Conservation (phyloP, 164 flowering plant species). For the Buxus sempervirens region DNA sequence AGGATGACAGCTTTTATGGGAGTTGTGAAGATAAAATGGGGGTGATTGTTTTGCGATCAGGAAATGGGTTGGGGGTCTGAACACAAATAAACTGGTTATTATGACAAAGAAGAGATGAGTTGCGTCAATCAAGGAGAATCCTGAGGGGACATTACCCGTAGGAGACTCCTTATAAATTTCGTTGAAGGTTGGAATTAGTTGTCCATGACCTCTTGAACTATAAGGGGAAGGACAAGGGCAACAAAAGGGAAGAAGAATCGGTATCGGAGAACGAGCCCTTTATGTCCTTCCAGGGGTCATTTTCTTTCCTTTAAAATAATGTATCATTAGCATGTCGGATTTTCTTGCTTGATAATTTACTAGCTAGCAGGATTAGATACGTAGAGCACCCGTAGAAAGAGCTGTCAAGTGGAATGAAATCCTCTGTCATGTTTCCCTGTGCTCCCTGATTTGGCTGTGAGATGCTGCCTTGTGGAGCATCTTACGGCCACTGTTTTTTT, state of each 20-base stretch:
- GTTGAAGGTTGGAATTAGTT: conserved; percentile 22
- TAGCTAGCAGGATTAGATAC: conserved; percentile 9
- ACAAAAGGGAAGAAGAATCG: conserved; percentile 13
- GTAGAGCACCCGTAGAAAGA: too few relatives aligned
- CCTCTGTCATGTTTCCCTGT: background rate
- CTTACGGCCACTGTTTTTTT: too few relatives aligned
- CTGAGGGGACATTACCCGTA: conserved; percentile 1
- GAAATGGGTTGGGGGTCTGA: background rate
- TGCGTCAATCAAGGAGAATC: background rate
- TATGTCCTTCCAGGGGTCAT: conserved; percentile 7
- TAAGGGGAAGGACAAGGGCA: conserved; percentile 23
- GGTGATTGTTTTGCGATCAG: background rate
- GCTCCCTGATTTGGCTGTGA: background rate
- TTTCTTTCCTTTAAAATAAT: conserved; percentile 6
- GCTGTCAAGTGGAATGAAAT: too few relatives aligned
- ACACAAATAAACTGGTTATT: background rate
- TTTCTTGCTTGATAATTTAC: conserved; percentile 4
- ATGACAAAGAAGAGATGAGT: background rate
- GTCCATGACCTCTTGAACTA: conserved; percentile 23
- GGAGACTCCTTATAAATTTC: conserved; percentile 33
- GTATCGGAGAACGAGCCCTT: conserved; percentile 20
- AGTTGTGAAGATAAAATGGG: background rate
- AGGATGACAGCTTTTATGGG: background rate
- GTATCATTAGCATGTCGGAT: conserved; percentile 9
- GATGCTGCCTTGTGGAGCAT: background rate